These are phyloP conservation scores for Clathrus columnatus DNA, from an alignment of 768 basidiomycete species.

Conservation along the genomic window DNA sequence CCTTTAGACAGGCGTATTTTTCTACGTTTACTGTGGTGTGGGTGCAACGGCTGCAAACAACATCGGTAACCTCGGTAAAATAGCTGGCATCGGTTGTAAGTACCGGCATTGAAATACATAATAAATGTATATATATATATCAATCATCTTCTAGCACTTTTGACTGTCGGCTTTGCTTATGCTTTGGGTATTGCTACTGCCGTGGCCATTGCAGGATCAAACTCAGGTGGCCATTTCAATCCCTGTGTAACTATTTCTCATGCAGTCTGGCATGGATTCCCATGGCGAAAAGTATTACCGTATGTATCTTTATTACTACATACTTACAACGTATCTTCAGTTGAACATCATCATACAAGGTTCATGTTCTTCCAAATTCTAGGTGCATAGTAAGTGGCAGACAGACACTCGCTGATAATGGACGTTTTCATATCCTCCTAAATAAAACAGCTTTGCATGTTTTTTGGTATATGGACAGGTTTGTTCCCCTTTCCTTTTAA, in stretches of 20 bases:
- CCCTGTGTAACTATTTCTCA: slow-evolving; percentile 32
- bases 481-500: background rate
- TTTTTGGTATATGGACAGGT: slow-evolving; percentile 9
- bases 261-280: slow-evolving; percentile 20
- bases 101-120: background rate
- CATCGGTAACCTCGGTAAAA: slow-evolving; percentile 36
- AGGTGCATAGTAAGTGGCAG: slow-evolving; percentile 4
- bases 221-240: slow-evolving; percentile 59
- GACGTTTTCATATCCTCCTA: background rate
- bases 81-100: slow-evolving; percentile 43
- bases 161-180: slow-evolving; percentile 52
- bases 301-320: background rate
- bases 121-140: background rate
- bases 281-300: slow-evolving; percentile 17
- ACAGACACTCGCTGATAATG: background rate
- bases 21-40: slow-evolving; percentile 51
- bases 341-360: background rate
- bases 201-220: slow-evolving; percentile 38
- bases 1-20: slow-evolving; percentile 49
- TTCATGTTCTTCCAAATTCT: slow-evolving; percentile 6
- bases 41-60: slow-evolving; percentile 45
- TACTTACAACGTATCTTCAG: background rate
- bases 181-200: slow-evolving; percentile 53
- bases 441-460: slow-evolving; percentile 1
- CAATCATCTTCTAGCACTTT: slow-evolving; percentile 31